A percentile compares a stretch with the other conserved stretches of the same genome.
phyloP scores from a whole-genome alignment of 1,284 basidiomycete species.

The Thecaphora thlaspeos region DNA sequence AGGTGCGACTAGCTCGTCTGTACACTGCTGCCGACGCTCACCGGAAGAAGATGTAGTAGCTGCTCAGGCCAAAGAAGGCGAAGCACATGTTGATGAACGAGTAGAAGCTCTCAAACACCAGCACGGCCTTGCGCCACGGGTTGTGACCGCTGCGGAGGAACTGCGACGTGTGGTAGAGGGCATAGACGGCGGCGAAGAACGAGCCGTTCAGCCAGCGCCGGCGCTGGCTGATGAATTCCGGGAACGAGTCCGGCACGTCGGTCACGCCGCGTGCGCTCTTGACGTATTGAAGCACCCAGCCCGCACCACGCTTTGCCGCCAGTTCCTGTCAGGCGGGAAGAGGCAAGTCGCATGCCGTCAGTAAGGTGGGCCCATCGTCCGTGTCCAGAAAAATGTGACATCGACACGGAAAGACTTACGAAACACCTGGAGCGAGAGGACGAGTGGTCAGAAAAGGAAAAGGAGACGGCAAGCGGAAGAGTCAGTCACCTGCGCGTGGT shows the following conservation, averaged over 20 bases:
- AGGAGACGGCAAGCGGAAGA: no score
- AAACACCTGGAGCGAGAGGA: conserved; percentile 66
- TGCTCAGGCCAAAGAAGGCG: conserved; percentile 85
- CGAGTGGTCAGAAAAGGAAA: conserved; percentile 57
- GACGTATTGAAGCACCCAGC: conserved; percentile 94
- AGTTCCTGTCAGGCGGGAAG: no score
- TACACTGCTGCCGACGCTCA: conserved; percentile 9
- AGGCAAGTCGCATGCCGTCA: no score
- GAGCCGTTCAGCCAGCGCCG: conserved; percentile 83
- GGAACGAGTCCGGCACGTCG: conserved; percentile 84
- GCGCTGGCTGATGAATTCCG: conserved; percentile 92
- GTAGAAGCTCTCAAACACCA: conserved; percentile 81
- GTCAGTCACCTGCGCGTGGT: no score
- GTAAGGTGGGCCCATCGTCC: no score
- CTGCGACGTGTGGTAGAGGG: conserved; percentile 70
- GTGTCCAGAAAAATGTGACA: no score
- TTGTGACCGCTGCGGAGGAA: conserved; percentile 83
- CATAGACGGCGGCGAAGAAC: conserved; percentile 80
- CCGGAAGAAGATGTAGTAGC: conserved; percentile 95
- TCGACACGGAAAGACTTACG: no score
- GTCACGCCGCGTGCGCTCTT: conserved; percentile 94
- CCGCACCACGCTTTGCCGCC: conserved; percentile 81
- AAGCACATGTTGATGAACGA: conserved; percentile 85
- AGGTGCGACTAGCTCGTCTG: no score
- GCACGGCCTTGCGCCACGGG: conserved; percentile 68